Conservation (phyloP, 2,329 filamentous ascomycete genomes). For the Hypoxylon sp. region DNA sequence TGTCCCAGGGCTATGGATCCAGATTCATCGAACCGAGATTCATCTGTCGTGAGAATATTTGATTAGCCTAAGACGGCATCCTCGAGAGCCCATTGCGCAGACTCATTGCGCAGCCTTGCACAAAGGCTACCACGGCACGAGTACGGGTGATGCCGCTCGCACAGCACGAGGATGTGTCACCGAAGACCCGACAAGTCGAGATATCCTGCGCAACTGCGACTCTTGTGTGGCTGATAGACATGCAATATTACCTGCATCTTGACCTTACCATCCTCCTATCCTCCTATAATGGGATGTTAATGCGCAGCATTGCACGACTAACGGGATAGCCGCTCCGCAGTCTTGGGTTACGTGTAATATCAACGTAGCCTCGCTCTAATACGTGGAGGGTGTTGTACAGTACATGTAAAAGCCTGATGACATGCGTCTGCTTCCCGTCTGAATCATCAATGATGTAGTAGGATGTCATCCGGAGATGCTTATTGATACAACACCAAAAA, state of each 20-base stretch:
- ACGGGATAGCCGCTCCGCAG: slow-evolving; percentile 39
- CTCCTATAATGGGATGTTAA: slow-evolving; percentile 16
- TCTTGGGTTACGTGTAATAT: slow-evolving; percentile 37
- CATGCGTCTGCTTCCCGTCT: slow-evolving; percentile 37
- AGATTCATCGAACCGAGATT: slow-evolving; percentile 47
- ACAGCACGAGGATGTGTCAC: slow-evolving; percentile 38
- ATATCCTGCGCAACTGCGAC: slow-evolving; percentile 30
- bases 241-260: slow-evolving; percentile 34
- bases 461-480: slow-evolving; percentile 27
- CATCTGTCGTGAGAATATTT: slow-evolving; percentile 35
- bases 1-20: slow-evolving; percentile 40
- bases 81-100: slow-evolving; percentile 32
- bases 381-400: slow-evolving; percentile 24
- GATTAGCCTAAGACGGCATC: slow-evolving; percentile 31
- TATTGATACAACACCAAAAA: slow-evolving; percentile 19
- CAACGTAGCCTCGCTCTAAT: slow-evolving; percentile 33
- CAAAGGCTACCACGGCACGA: slow-evolving; percentile 35
- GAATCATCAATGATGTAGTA: slow-evolving; percentile 39
- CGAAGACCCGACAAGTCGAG: slow-evolving; percentile 23
- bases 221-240: slow-evolving; percentile 31
- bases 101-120: slow-evolving; percentile 37
- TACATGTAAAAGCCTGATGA: slow-evolving; percentile 37
- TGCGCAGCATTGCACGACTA: slow-evolving; percentile 31
- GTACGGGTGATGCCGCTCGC: slow-evolving; percentile 42
- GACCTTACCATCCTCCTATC: slow-evolving; percentile 8